Evolutionary conservation across 257 asterid genomes (phyloP).

Genomic region (Catharanthus roseus): DNA sequence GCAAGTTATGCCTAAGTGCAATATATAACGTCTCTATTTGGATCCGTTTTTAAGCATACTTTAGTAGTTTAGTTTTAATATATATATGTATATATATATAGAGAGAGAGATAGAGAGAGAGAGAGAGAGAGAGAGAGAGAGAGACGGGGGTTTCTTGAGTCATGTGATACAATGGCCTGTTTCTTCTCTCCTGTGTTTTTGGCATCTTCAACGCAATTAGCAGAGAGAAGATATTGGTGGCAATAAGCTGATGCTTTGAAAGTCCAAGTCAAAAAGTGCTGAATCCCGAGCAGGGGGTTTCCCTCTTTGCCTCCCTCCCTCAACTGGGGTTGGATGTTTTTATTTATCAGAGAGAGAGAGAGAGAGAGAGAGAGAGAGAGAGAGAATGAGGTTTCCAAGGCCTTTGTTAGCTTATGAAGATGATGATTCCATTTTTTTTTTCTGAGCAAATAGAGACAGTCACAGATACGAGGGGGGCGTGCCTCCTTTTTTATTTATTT

Average conservation of each 20-base stretch:
- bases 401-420: constrained; percentile 24
- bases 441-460: constrained; percentile 11
- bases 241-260: constrained; percentile 11
- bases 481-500: too few species aligned
- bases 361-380: constrained; percentile 17
- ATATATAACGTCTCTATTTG: too few species aligned
- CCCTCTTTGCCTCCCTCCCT: background rate
- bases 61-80: too few species aligned
- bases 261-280: constrained; percentile 28
- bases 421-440: constrained; percentile 10
- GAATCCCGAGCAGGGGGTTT: constrained; percentile 21
- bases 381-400: constrained; percentile 30
- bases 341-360: background rate
- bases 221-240: background rate
- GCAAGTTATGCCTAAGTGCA: too few species aligned
- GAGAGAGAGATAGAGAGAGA: too few species aligned
- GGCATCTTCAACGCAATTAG: background rate
- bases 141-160: background rate
- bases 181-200: constrained; percentile 2
- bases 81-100: too few species aligned
- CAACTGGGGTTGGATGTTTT: constrained; percentile 9
- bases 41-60: too few species aligned
- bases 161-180: background rate
- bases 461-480: constrained; percentile 22
- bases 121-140: background rate